These are phyloP conservation scores for Lachancea dasiensis DNA, from an alignment of 805 yeast species.

Conservation along the genomic window DNA sequence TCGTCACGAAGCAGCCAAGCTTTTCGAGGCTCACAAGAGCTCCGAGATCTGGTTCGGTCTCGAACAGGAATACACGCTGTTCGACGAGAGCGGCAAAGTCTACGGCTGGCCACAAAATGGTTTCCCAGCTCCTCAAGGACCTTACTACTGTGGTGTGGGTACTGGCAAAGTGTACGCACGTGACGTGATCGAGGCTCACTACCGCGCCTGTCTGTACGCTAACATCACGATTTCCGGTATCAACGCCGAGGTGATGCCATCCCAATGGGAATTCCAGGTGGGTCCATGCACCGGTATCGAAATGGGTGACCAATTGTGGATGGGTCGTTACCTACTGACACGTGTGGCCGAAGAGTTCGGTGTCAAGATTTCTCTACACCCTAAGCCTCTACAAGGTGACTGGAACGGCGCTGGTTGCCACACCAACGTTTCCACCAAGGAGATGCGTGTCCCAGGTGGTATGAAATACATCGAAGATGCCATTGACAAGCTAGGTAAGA, in stretches of 20 bases:
- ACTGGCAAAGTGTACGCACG: constrained; percentile 96
- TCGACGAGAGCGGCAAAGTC: constrained; percentile 82
- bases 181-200: constrained; percentile 98
- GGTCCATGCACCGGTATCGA: constrained; percentile 94
- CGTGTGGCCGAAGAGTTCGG: constrained; percentile 99
- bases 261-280: constrained; percentile 99
- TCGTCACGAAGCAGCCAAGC: constrained; percentile 93
- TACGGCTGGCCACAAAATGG: constrained; percentile 99
- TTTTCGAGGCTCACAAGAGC: constrained; percentile 84
- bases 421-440: constrained; percentile 91
- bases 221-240: constrained; percentile 92
- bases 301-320: constrained; percentile 98
- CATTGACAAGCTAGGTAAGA: constrained; percentile 84
- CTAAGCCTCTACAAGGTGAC: constrained; percentile 97
- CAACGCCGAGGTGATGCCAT: constrained; percentile 99
- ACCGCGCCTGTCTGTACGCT: constrained; percentile 93
- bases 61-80: constrained; percentile 97
- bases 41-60: constrained; percentile 95
- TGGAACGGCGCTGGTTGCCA: constrained; percentile 99
- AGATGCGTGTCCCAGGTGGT: constrained; percentile 94
- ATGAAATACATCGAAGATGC: constrained; percentile 92
- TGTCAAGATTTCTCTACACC: constrained; percentile 97
- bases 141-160: constrained; percentile 99
- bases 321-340: constrained; percentile 86
- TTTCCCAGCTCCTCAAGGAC: constrained; percentile 99